phyloP scores from a whole-genome alignment of 2,329 filamentous ascomycete genomes.

The Paramyrothecium roridum region DNA sequence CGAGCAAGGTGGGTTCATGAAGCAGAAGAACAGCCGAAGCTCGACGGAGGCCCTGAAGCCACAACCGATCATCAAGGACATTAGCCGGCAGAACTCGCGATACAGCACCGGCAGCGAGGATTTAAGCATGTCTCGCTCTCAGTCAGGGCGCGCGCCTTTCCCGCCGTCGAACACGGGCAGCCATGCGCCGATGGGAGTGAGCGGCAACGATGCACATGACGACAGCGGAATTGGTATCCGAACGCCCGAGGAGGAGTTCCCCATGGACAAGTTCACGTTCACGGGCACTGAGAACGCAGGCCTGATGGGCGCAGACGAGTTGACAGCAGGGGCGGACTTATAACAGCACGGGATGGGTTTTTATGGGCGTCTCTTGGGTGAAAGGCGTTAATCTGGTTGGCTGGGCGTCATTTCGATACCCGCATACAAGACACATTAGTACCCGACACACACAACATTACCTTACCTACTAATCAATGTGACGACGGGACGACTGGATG shows the following conservation, averaged over 20 bases:
- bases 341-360: neutral
- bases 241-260: constrained; percentile 63
- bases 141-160: constrained; percentile 49
- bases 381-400: constrained; percentile 1
- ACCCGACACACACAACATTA: neutral
- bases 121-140: constrained; percentile 42
- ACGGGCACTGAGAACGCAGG: constrained; percentile 29
- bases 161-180: constrained; percentile 39
- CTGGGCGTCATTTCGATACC: neutral
- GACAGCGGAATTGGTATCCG: constrained; percentile 74
- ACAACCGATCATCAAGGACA: constrained; percentile 31
- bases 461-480: neutral
- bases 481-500: neutral
- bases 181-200: constrained; percentile 31
- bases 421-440: neutral
- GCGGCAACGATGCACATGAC: constrained; percentile 53
- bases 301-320: constrained; percentile 26
- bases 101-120: constrained; percentile 45
- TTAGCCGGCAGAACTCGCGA: constrained; percentile 29
- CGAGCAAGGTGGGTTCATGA: constrained; percentile 85
- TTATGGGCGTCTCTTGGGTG: neutral
- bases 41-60: constrained; percentile 24
- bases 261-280: constrained; percentile 57
- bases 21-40: constrained; percentile 42
- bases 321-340: constrained; percentile 11